Evolutionary conservation across 345 rosid genomes (phyloP).

Genomic region (Eucalyptus virginea): DNA sequence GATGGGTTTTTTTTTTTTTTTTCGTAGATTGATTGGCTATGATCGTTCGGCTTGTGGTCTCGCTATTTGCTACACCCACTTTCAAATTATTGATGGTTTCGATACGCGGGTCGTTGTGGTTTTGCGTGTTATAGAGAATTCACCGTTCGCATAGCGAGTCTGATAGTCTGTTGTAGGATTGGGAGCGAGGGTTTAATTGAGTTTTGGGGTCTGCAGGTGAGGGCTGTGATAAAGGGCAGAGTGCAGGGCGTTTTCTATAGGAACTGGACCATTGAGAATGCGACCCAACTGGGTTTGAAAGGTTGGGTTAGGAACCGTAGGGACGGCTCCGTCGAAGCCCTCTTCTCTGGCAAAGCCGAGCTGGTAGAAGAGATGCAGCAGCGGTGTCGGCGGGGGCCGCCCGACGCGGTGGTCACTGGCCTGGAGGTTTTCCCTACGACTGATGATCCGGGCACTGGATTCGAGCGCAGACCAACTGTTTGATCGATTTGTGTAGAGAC

Average conservation of each 20-base stretch:
- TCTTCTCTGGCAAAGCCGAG: slow-evolving; percentile 57
- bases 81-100: background rate
- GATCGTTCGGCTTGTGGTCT: background rate
- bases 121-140: background rate
- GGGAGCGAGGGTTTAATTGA: background rate
- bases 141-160: background rate
- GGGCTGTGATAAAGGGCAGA: slow-evolving; percentile 64
- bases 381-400: slow-evolving; percentile 85
- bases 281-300: slow-evolving; percentile 56
- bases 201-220: slow-evolving; percentile 31
- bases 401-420: slow-evolving; percentile 61
- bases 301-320: slow-evolving; percentile 92
- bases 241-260: slow-evolving; percentile 93
- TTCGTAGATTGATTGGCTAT: background rate
- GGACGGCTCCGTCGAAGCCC: slow-evolving; percentile 86
- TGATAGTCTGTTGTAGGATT: background rate
- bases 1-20: background rate
- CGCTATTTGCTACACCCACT: background rate
- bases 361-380: slow-evolving; percentile 71
- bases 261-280: slow-evolving; percentile 80
- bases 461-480: slow-evolving; percentile 46
- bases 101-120: background rate
- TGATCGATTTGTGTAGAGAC: slow-evolving; percentile 2
- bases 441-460: slow-evolving; percentile 62
- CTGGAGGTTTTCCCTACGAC: slow-evolving; percentile 57